Percentiles rank a stretch among this genome's conserved stretches.
These are phyloP conservation scores for Tilletia horrida DNA, from an alignment of 1,284 basidiomycete genomes.

Conservation along the genomic window DNA sequence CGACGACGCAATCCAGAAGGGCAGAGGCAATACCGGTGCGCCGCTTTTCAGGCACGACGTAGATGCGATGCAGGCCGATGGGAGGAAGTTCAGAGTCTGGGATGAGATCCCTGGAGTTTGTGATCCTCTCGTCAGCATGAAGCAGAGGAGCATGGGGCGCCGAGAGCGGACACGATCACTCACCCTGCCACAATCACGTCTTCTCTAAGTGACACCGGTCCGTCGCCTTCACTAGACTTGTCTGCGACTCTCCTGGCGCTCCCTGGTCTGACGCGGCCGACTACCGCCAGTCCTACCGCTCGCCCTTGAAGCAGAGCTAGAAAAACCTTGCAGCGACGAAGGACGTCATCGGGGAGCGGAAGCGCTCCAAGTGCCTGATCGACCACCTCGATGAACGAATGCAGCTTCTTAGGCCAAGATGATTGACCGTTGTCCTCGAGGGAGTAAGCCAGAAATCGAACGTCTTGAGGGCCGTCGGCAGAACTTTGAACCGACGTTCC, in stretches of 20 bases:
- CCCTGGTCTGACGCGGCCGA: conserved; percentile 28
- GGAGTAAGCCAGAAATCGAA: neutral
- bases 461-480: neutral
- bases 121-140: neutral
- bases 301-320: conserved; percentile 33
- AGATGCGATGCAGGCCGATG: conserved; percentile 41
- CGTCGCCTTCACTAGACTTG: neutral
- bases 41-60: conserved; percentile 35
- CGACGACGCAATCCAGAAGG: conserved; percentile 38
- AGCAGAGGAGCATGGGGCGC: too few species aligned
- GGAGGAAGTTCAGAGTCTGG: conserved; percentile 33
- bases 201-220: neutral
- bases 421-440: neutral
- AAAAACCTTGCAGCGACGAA: conserved; percentile 31
- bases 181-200: neutral
- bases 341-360: conserved; percentile 23
- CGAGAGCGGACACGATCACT: neutral
- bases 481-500: neutral
- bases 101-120: conserved; percentile 22
- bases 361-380: conserved; percentile 45
- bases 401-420: neutral
- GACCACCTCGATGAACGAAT: conserved; percentile 33
- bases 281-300: conserved; percentile 35
- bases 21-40: conserved; percentile 35
- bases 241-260: conserved; percentile 29